Conservation (phyloP, 257 asterid genomes). For the Solanum bulbocastanum region DNA sequence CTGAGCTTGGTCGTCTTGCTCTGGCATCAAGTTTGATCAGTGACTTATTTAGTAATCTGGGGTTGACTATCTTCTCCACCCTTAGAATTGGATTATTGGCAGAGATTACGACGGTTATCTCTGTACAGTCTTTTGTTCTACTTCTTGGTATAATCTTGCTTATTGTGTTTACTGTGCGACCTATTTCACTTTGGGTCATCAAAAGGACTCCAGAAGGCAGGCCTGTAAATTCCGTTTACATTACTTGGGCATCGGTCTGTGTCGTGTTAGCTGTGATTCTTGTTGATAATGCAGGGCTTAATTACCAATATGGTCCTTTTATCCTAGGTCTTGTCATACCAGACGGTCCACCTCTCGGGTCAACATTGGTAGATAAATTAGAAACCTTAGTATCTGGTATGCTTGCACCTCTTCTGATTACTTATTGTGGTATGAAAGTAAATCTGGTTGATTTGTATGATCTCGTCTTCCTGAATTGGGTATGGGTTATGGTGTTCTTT, state of each 20-base stretch:
- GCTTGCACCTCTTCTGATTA: conserved; percentile 64
- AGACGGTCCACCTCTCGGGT: conserved; percentile 88
- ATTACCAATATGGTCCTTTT: conserved; percentile 72
- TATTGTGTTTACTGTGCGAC: conserved; percentile 39
- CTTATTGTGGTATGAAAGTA: conserved; percentile 65
- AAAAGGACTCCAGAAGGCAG: conserved; percentile 72
- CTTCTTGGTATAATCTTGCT: conserved; percentile 22
- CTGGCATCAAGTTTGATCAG: conserved; percentile 58
- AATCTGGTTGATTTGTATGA: conserved; percentile 46
- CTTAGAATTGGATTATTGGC: conserved; percentile 38
- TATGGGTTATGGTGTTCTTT: conserved; percentile 18
- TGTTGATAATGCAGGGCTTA: conserved; percentile 55
- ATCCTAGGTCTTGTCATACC: conserved; percentile 68
- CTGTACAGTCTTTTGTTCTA: conserved; percentile 24
- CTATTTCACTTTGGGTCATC: conserved; percentile 47
- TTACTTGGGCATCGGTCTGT: conserved; percentile 27
- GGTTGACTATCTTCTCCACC: conserved; percentile 23
- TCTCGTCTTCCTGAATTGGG: conserved; percentile 16
- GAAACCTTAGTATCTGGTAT: conserved; percentile 59
- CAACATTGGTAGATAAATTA: conserved; percentile 62
- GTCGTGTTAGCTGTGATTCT: conserved; percentile 48
- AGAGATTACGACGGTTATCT: conserved; percentile 8
- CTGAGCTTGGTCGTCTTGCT: conserved; percentile 88
- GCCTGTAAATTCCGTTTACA: conserved; percentile 35
- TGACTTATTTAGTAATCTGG: conserved; percentile 43